Percentiles rank a stretch among this genome's conserved stretches.
These are phyloP conservation scores for Jackrogersella minutella DNA, from an alignment of 495 filamentous ascomycete species.

Conservation along the genomic window DNA sequence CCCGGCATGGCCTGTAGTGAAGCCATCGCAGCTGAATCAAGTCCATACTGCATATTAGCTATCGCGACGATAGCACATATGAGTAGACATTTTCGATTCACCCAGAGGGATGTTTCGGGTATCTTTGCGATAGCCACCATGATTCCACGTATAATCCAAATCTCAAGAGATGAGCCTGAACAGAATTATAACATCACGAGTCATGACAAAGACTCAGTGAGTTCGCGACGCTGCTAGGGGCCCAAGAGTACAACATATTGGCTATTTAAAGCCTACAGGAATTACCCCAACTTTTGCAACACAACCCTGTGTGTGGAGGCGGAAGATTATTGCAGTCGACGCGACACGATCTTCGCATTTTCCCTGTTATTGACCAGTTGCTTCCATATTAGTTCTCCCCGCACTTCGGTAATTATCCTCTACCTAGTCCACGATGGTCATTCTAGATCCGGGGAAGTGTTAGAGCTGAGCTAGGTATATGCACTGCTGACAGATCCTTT, in stretches of 20 bases:
- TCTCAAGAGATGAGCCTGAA: not conserved
- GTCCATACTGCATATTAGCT: conserved; percentile 56
- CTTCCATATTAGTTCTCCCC: conserved; percentile 36
- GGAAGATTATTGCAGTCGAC: conserved; percentile 12
- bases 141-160: not conserved
- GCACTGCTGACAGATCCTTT: not conserved
- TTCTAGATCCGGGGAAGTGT: conserved; percentile 5
- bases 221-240: not conserved
- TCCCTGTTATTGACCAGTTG: conserved; percentile 28
- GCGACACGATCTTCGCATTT: conserved; percentile 27
- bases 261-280: conserved; percentile 3
- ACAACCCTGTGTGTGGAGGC: conserved; percentile 17
- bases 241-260: not conserved
- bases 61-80: conserved; percentile 51
- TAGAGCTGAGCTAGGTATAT: not conserved
- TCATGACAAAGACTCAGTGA: not conserved
- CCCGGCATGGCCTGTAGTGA: conserved; percentile 56
- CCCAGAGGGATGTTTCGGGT: conserved; percentile 51
- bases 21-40: conserved; percentile 52
- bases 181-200: not conserved
- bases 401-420: conserved; percentile 46
- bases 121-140: conserved; percentile 34
- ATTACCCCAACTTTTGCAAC: conserved; percentile 33
- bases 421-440: conserved; percentile 3
- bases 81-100: conserved; percentile 50